phyloP scores from a whole-genome alignment of 2,329 filamentous ascomycete genomes.

The Ophiostoma ips region DNA sequence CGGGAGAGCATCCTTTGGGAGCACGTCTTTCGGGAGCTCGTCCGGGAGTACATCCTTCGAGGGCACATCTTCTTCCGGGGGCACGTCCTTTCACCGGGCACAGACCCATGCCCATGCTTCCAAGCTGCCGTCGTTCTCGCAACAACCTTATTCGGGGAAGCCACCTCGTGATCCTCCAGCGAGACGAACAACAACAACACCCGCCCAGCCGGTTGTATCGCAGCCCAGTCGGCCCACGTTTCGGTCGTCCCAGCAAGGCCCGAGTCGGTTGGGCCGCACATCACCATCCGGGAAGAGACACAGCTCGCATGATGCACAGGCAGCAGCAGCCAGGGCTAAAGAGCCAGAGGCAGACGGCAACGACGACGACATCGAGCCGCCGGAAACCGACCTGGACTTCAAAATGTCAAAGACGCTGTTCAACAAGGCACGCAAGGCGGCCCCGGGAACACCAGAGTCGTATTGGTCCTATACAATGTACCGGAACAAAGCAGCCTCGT shows the following conservation, averaged over 20 bases:
- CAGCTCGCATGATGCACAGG: not conserved
- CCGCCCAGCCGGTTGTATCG: not conserved
- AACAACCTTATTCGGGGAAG: not conserved
- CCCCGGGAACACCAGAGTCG: constrained; percentile 30
- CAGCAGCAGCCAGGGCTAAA: not conserved
- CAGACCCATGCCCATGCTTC: not conserved
- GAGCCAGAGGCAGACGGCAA: constrained; percentile 1
- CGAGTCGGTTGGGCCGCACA: not conserved
- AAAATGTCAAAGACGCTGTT: constrained; percentile 34
- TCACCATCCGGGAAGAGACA: not conserved
- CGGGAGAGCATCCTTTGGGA: too few species aligned
- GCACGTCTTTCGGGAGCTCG: too few species aligned
- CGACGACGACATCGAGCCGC: constrained; percentile 15
- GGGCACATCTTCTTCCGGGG: not conserved
- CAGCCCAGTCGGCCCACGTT: not conserved
- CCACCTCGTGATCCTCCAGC: not conserved
- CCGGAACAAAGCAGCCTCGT: constrained; percentile 28
- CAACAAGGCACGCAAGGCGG: constrained; percentile 32
- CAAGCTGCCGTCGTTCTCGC: not conserved
- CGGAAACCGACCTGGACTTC: constrained; percentile 28
- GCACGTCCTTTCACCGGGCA: not conserved
- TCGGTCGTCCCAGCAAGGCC: not conserved
- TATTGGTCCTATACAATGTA: constrained; percentile 62
- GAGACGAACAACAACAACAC: not conserved
- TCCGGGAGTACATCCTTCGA: not conserved